These are phyloP conservation scores for Paraphoma chrysanthemicola DNA, from an alignment of 2,329 filamentous ascomycete genomes.

Conservation along the genomic window DNA sequence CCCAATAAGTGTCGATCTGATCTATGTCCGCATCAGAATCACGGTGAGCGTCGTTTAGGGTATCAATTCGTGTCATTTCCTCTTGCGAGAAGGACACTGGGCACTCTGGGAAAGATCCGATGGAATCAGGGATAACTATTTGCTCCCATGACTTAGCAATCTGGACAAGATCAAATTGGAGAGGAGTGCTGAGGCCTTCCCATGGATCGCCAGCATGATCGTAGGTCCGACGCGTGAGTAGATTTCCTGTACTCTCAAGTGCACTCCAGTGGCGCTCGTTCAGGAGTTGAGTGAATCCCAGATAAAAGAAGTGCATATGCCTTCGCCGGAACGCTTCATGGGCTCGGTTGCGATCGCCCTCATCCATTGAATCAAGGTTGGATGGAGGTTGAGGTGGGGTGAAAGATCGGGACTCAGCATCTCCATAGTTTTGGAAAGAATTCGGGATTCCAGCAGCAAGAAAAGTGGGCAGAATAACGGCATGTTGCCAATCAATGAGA, in stretches of 20 bases:
- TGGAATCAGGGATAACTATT: constrained; percentile 4
- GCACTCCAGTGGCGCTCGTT: constrained; percentile 34
- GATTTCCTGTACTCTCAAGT: constrained; percentile 22
- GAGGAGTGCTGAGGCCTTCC: constrained; percentile 35
- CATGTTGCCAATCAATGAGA: constrained; percentile 54
- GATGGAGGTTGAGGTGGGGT: constrained; percentile 22
- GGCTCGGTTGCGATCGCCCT: constrained; percentile 17
- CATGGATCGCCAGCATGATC: constrained; percentile 32
- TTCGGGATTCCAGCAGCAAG: constrained; percentile 48
- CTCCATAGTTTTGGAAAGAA: constrained; percentile 50
- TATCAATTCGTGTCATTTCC: constrained; percentile 18
- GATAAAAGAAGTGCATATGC: constrained; percentile 41
- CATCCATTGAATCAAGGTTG: constrained; percentile 19
- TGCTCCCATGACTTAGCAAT: constrained; percentile 26
- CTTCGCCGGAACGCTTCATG: constrained; percentile 32
- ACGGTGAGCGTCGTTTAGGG: constrained; percentile 22
- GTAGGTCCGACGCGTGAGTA: constrained; percentile 31
- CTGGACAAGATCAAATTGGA: constrained; percentile 33
- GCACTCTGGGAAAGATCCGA: constrained; percentile 16
- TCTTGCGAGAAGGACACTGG: constrained; percentile 21
- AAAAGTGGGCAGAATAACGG: constrained; percentile 45
- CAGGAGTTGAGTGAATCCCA: constrained; percentile 30
- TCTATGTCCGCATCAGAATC: constrained; percentile 26
- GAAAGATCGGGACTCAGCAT: constrained; percentile 31
- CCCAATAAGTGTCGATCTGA: constrained; percentile 23